Conservation (phyloP, 1,284 basidiomycete genomes). For the Tranzscheliella williamsii region DNA sequence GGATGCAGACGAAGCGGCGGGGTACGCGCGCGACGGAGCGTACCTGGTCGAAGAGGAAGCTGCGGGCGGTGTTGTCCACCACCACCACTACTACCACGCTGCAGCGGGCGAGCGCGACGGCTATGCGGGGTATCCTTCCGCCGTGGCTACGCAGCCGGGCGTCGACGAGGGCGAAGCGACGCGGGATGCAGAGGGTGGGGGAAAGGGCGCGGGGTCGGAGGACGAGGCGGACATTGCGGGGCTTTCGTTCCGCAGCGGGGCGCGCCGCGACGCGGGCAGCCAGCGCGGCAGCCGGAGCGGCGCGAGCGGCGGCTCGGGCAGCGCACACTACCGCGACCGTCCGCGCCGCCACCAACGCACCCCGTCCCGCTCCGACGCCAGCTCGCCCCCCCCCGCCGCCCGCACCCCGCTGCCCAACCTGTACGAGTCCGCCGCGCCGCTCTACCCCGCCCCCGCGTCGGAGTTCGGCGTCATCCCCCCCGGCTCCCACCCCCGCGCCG, state of each 20-base stretch:
- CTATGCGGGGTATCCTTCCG: background rate
- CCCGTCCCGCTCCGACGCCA: slow-evolving; percentile 20
- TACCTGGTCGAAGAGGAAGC: slow-evolving; percentile 28
- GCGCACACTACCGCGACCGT: slow-evolving; percentile 33
- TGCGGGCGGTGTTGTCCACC: slow-evolving; percentile 38
- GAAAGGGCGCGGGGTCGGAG: too few relatives aligned
- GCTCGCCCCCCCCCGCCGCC: slow-evolving; percentile 7
- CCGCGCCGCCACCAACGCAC: slow-evolving; percentile 45
- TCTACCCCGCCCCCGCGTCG: slow-evolving; percentile 7
- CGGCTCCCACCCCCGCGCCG: slow-evolving; percentile 3
- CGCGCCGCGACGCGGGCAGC: slow-evolving; percentile 2
- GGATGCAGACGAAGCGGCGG: slow-evolving; percentile 18
- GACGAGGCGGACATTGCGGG: slow-evolving; percentile 54
- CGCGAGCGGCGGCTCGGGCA: slow-evolving; percentile 10
- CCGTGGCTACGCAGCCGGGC: background rate
- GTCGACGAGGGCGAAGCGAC: background rate
- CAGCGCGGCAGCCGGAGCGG: slow-evolving; percentile 14
- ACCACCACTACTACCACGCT: slow-evolving; percentile 52
- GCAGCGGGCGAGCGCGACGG: background rate
- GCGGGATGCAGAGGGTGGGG: background rate
- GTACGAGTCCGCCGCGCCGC: slow-evolving; percentile 12
- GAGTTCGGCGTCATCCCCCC: slow-evolving; percentile 34
- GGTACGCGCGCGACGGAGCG: slow-evolving; percentile 5
- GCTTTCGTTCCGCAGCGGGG: slow-evolving; percentile 40
- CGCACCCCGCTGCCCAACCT: slow-evolving; percentile 15